phyloP scores from a whole-genome alignment of 1,139 yeast genomes.

The Fermentozyma sake region DNA sequence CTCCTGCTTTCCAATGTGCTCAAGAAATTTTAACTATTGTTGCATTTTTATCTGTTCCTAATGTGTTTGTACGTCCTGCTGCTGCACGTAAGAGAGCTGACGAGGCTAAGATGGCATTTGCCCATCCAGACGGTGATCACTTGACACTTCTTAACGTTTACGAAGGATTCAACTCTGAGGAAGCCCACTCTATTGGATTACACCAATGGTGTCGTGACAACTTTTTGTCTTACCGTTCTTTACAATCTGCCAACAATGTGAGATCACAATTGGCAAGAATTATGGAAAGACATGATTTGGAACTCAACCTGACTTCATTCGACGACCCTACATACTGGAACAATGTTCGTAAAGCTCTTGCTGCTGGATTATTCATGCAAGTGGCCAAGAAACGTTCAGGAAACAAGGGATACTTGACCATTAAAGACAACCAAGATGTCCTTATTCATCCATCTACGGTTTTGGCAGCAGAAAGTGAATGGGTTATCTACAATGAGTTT shows the following conservation, averaged over 20 bases:
- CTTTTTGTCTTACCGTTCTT: constrained; percentile 77
- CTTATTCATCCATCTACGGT: constrained; percentile 91
- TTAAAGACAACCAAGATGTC: constrained; percentile 95
- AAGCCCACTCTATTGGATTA: constrained; percentile 55
- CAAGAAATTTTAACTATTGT: constrained; percentile 86
- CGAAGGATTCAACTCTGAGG: constrained; percentile 75
- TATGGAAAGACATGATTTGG: constrained; percentile 79
- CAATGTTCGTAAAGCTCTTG: constrained; percentile 78
- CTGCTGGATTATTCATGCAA: constrained; percentile 97
- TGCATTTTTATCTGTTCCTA: constrained; percentile 88
- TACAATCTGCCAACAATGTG: constrained; percentile 79
- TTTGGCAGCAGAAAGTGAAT: constrained; percentile 77
- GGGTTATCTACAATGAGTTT: constrained; percentile 93
- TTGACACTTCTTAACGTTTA: constrained; percentile 84
- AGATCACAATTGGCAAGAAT: constrained; percentile 77
- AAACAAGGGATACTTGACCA: constrained; percentile 73
- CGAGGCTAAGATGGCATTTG: constrained; percentile 81
- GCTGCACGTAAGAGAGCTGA: constrained; percentile 88
- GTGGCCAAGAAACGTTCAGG: constrained; percentile 84
- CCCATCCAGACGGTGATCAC: constrained; percentile 95
- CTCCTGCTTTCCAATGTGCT: constrained; percentile 81
- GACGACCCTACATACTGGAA: constrained; percentile 61
- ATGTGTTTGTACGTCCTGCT: constrained; percentile 90
- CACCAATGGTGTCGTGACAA: constrained; percentile 91
- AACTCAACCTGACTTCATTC: constrained; percentile 63